Conservation (phyloP, 192 early-diverging fungal genomes). For the Linnemannia hyalina region DNA sequence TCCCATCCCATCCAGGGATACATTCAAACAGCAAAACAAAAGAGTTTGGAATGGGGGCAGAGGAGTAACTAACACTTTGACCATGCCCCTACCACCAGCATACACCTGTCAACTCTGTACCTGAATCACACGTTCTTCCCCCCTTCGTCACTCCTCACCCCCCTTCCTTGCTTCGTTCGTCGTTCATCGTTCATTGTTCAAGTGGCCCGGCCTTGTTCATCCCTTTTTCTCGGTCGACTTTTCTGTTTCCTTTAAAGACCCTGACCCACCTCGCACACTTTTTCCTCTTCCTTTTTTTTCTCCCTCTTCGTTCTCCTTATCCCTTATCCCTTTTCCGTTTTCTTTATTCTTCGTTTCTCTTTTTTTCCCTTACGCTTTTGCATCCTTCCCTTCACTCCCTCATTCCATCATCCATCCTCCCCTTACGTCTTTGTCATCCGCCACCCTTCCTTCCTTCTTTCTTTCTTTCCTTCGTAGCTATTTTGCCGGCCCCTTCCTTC, state of each 20-base stretch:
- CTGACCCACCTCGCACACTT: not conserved
- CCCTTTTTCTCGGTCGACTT: too few relatives aligned
- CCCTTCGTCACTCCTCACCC: not conserved
- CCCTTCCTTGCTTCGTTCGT: not conserved
- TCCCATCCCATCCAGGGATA: not conserved
- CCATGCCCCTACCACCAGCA: not conserved
- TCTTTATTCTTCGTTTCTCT: not conserved
- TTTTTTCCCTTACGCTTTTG: not conserved
- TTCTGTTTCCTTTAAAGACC: not conserved
- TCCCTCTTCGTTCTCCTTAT: not conserved
- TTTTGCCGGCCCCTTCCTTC: not conserved
- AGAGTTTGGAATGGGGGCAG: not conserved
- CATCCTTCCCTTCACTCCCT: not conserved
- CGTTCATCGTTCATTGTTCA: slow-evolving; percentile 2
- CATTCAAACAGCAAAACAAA: not conserved
- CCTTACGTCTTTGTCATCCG: not conserved
- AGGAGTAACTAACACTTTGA: not conserved
- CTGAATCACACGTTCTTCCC: not conserved
- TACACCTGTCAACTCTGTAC: not conserved
- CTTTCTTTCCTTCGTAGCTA: not conserved
- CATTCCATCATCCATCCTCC: not conserved
- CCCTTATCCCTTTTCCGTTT: not conserved
- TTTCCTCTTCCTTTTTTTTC: not conserved
- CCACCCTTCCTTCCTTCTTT: not conserved
- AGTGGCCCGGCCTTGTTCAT: not conserved